A percentile compares a stretch with the other conserved stretches of the same genome.
Evolutionary conservation across 208 protist genomes (phyloP).

Genomic region (Crithidia expoeki): DNA sequence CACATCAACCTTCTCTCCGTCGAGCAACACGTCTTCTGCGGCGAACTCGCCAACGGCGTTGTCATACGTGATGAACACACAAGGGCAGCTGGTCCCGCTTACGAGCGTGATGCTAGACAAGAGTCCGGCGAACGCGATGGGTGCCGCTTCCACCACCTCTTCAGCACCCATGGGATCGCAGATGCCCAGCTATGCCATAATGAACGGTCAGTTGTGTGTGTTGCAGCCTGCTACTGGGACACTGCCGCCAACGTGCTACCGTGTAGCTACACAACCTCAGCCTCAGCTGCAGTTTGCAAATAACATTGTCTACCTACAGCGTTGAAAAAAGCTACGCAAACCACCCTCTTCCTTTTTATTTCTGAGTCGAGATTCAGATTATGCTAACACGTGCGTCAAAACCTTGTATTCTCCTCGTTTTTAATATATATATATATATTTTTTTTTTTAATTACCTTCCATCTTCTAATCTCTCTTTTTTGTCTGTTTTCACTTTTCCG

Average conservation of each 20-base stretch:
- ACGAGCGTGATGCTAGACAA: background rate
- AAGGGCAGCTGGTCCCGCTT: conserved; percentile 17
- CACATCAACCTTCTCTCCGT: background rate
- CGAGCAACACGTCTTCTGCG: background rate
- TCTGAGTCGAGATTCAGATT: too few relatives aligned
- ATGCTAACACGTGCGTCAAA: too few relatives aligned
- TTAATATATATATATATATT: too few relatives aligned
- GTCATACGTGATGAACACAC: conserved; percentile 25
- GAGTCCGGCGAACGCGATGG: background rate
- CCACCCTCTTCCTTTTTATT: too few relatives aligned
- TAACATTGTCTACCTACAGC: background rate
- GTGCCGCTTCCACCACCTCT: background rate
- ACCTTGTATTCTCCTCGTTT: too few relatives aligned
- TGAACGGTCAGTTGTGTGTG: conserved; percentile 21
- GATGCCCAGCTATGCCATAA: conserved; percentile 12
- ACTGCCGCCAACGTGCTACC: background rate
- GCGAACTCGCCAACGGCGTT: background rate
- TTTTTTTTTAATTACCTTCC: too few relatives aligned
- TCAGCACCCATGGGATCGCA: background rate
- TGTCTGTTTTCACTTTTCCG: background rate
- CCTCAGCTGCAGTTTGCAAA: conserved; percentile 13
- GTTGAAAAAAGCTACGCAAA: background rate
- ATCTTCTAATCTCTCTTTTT: conserved; percentile 1
- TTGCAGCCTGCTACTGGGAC: background rate
- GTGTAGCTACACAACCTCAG: background rate